Conservation (phyloP, 805 yeast genomes). For the Dipodascopsis tothii region DNA sequence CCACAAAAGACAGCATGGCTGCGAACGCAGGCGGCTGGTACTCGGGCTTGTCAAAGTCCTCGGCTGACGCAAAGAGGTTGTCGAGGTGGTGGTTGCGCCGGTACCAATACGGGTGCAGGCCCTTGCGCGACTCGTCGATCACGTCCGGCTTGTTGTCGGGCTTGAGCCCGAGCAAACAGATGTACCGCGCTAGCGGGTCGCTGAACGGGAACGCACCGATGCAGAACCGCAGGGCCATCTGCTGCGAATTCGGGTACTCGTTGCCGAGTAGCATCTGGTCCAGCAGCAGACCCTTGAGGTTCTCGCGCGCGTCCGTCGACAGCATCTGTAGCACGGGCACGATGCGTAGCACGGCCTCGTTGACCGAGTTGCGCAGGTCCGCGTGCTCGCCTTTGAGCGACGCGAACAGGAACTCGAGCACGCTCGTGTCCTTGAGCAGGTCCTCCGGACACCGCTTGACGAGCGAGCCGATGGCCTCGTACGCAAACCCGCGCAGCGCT, state of each 20-base stretch:
- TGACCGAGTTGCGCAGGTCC: slow-evolving; percentile 61
- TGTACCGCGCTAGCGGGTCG: slow-evolving; percentile 58
- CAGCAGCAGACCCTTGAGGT: slow-evolving; percentile 38
- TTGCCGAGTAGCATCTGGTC: slow-evolving; percentile 36
- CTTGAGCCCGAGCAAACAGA: slow-evolving; percentile 60
- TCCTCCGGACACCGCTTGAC: slow-evolving; percentile 17
- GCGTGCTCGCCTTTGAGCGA: slow-evolving; percentile 57
- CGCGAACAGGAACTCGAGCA: slow-evolving; percentile 60
- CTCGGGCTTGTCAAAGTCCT: slow-evolving; percentile 34
- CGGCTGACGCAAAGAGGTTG: slow-evolving; percentile 4
- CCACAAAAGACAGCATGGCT: slow-evolving; percentile 29
- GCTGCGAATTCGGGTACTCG: slow-evolving; percentile 48
- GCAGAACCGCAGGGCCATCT: slow-evolving; percentile 55
- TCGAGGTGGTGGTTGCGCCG: slow-evolving; percentile 40
- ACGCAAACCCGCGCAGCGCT: slow-evolving; percentile 54
- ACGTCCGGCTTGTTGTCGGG: slow-evolving; percentile 58
- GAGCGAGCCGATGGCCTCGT: slow-evolving; percentile 73
- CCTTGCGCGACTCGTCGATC: slow-evolving; percentile 69
- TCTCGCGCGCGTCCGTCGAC: slow-evolving; percentile 32
- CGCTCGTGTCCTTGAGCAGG: slow-evolving; percentile 41
- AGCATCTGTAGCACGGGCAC: slow-evolving; percentile 40
- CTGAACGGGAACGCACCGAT: slow-evolving; percentile 58
- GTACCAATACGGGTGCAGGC: slow-evolving; percentile 73
- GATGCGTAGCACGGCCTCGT: slow-evolving; percentile 58
- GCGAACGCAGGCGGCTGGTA: slow-evolving; percentile 51